phyloP scores from a whole-genome alignment of 495 filamentous ascomycete genomes.

The Penicillium nucicola region DNA sequence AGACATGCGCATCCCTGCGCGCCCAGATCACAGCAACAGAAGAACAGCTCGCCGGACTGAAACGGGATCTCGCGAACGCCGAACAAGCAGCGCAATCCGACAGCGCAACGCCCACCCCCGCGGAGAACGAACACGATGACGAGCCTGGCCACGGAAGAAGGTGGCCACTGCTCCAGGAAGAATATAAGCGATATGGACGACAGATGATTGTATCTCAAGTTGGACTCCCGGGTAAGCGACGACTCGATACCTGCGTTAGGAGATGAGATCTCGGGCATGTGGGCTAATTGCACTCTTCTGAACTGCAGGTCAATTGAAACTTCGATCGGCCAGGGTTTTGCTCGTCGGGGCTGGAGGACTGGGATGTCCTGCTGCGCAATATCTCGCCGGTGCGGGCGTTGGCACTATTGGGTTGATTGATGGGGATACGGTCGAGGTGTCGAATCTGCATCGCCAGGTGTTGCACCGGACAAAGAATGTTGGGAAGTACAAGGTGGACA shows the following conservation, averaged over 20 bases:
- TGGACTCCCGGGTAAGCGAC: slow-evolving; percentile 63
- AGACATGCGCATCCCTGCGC: slow-evolving; percentile 37
- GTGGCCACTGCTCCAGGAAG: slow-evolving; percentile 63
- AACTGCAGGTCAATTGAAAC: slow-evolving; percentile 66
- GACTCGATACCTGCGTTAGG: background rate
- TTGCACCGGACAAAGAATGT: slow-evolving; percentile 68
- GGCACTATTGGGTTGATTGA: slow-evolving; percentile 83
- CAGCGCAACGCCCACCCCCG: background rate
- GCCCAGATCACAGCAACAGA: slow-evolving; percentile 40
- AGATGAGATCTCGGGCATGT: background rate
- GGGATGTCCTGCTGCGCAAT: slow-evolving; percentile 87
- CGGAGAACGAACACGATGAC: background rate
- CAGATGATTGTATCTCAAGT: slow-evolving; percentile 90
- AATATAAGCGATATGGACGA: slow-evolving; percentile 83
- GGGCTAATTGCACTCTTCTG: slow-evolving; percentile 8
- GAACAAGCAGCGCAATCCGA: slow-evolving; percentile 24
- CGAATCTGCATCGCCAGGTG: slow-evolving; percentile 93
- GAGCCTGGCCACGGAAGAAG: slow-evolving; percentile 22
- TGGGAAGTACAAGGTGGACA: slow-evolving; percentile 78
- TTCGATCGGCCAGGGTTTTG: slow-evolving; percentile 68
- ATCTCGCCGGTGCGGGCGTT: slow-evolving; percentile 83
- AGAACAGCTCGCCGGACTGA: slow-evolving; percentile 33
- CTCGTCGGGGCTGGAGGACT: slow-evolving; percentile 91
- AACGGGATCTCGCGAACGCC: slow-evolving; percentile 33
- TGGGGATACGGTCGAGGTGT: slow-evolving; percentile 80